Evolutionary conservation across 1,139 yeast genomes (phyloP).

Genomic region (Scheffersomyces cryptocercus): DNA sequence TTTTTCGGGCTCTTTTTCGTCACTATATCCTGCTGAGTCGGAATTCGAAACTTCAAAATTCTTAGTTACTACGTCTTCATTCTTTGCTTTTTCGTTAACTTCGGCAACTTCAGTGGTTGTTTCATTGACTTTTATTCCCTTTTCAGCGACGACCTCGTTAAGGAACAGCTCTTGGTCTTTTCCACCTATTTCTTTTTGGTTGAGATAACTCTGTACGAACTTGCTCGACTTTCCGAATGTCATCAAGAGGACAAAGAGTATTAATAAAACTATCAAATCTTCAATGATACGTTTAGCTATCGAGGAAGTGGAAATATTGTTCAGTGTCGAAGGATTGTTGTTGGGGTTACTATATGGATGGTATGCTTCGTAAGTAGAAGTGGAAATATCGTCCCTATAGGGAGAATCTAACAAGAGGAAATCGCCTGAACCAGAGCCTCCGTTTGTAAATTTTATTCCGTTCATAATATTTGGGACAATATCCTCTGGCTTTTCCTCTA

Average conservation of each 20-base stretch:
- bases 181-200: neutral
- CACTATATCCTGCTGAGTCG: conserved; percentile 7
- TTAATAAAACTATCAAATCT: conserved; percentile 27
- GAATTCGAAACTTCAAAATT: conserved; percentile 13
- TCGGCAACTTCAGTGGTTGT: too few relatives aligned
- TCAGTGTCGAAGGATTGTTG: neutral
- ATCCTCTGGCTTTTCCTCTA: conserved; percentile 4
- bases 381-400: too few relatives aligned
- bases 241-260: conserved; percentile 8
- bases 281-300: conserved; percentile 29
- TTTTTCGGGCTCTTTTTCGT: conserved; percentile 6
- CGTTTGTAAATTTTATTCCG: conserved; percentile 37
- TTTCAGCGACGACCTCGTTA: conserved; percentile 9
- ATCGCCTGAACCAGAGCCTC: conserved; percentile 11
- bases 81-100: conserved; percentile 1
- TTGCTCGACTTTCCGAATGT: neutral
- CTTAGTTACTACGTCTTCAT: conserved; percentile 13
- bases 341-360: too few relatives aligned
- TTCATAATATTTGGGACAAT: conserved; percentile 32
- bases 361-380: too few relatives aligned
- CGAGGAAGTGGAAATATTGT: conserved; percentile 9
- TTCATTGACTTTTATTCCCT: too few relatives aligned
- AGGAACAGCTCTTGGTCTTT: neutral
- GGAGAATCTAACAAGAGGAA: conserved; percentile 2
- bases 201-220: neutral